phyloP scores from a whole-genome alignment of 306 rosid species.

The Begonia loranthoides region DNA sequence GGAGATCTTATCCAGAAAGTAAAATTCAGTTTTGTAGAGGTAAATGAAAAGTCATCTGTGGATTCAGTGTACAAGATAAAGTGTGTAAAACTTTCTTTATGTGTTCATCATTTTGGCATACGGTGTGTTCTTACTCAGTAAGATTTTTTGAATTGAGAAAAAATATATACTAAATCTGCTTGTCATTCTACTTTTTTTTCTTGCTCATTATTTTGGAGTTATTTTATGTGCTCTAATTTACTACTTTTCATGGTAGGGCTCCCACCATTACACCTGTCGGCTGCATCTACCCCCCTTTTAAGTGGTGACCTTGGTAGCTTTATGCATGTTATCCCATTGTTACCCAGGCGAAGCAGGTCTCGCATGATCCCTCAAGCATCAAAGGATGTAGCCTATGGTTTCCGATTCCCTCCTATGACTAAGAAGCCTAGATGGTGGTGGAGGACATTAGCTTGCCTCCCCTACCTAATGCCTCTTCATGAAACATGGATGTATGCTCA shows the following conservation, averaged over 20 bases:
- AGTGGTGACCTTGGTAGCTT: slow-evolving; percentile 44
- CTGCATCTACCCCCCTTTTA: slow-evolving; percentile 36
- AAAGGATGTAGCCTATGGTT: slow-evolving; percentile 67
- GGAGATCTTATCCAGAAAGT: slow-evolving; percentile 23
- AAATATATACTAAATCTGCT: background rate
- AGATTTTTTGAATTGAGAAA: too few species aligned
- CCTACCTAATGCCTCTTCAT: slow-evolving; percentile 89
- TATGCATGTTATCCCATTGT: slow-evolving; percentile 30
- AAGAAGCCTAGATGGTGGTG: slow-evolving; percentile 93
- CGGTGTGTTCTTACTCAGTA: too few species aligned
- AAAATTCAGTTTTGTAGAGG: slow-evolving; percentile 22
- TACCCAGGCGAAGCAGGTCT: slow-evolving; percentile 24
- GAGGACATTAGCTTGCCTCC: slow-evolving; percentile 84
- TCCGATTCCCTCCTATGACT: slow-evolving; percentile 82
- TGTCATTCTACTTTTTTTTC: background rate
- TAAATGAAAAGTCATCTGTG: background rate
- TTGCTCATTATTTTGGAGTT: background rate
- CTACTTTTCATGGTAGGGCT: slow-evolving; percentile 19
- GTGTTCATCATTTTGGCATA: background rate
- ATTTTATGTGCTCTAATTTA: slow-evolving; percentile 2
- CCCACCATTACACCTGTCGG: slow-evolving; percentile 32
- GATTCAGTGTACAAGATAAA: background rate
- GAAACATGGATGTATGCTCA: slow-evolving; percentile 98
- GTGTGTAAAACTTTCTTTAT: background rate
- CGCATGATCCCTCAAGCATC: slow-evolving; percentile 41